phyloP scores from a whole-genome alignment of 768 basidiomycete genomes.

The Leccinum boreale region DNA sequence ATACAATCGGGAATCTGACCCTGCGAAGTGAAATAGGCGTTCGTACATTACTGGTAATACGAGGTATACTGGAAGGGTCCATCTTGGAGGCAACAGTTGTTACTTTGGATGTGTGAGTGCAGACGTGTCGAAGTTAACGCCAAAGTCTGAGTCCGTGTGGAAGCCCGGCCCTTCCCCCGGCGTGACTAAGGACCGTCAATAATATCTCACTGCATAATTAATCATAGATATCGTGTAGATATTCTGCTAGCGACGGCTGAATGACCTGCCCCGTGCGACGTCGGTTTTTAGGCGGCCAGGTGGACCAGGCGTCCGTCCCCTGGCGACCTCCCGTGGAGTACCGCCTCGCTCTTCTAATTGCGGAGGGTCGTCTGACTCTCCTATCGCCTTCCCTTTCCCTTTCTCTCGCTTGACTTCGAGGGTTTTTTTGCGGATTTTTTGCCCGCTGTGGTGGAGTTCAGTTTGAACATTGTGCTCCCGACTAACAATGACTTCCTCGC shows the following conservation, averaged over 20 bases:
- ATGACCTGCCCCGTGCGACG: conserved; percentile 19
- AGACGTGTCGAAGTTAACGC: conserved; percentile 3
- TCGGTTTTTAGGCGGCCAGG: conserved; percentile 15
- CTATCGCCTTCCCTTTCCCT: conserved; percentile 14
- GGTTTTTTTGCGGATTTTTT: conserved; percentile 4
- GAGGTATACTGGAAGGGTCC: conserved; percentile 14
- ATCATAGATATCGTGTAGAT: conserved; percentile 6
- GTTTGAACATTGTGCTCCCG: conserved; percentile 8
- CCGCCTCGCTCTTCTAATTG: conserved; percentile 15
- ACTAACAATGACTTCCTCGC: conserved; percentile 13
- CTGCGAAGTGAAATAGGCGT: background rate
- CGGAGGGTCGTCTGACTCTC: background rate
- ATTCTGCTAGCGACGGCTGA: conserved; percentile 19
- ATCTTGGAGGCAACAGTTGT: conserved; percentile 12
- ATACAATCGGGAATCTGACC: conserved; percentile 10
- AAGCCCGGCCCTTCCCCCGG: background rate
- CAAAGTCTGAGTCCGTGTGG: conserved; percentile 4
- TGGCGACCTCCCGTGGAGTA: conserved; percentile 8
- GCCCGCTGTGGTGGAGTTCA: conserved; percentile 2
- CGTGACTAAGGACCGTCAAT: conserved; percentile 1
- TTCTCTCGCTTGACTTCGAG: conserved; percentile 15
- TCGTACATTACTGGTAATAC: conserved; percentile 21
- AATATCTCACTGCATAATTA: conserved; percentile 7
- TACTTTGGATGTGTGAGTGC: conserved; percentile 1
- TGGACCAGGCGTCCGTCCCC: conserved; percentile 28